These are phyloP conservation scores for Cyclotella kingstonii DNA, from an alignment of 108 stramenopile species.

Conservation along the genomic window DNA sequence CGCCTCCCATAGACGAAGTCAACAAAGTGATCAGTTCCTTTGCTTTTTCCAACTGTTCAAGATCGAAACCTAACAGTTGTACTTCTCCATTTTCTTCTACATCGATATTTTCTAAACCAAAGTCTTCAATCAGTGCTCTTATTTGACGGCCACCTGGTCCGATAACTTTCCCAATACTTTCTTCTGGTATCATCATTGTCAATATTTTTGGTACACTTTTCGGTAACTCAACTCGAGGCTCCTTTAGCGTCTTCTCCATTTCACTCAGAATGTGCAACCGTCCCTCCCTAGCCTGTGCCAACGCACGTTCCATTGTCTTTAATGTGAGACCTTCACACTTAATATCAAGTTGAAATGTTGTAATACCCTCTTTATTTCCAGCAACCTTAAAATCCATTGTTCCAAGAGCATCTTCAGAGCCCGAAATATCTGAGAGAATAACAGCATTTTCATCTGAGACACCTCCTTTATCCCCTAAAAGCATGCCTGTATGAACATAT, in stretches of 20 bases:
- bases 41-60: conserved; percentile 64
- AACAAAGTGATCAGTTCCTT: conserved; percentile 61
- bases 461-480: conserved; percentile 63
- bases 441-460: conserved; percentile 77
- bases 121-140: conserved; percentile 83
- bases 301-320: conserved; percentile 74
- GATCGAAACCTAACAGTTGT: conserved; percentile 62
- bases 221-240: conserved; percentile 55
- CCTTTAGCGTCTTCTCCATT: conserved; percentile 62
- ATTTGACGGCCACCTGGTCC: conserved; percentile 88
- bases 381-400: conserved; percentile 92
- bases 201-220: conserved; percentile 66
- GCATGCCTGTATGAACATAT: conserved; percentile 33
- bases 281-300: conserved; percentile 77
- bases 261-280: conserved; percentile 73
- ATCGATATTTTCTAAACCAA: conserved; percentile 65
- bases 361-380: conserved; percentile 77
- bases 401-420: conserved; percentile 83
- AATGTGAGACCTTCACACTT: conserved; percentile 87
- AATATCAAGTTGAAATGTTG: conserved; percentile 93
- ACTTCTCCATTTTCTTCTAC: conserved; percentile 68
- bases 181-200: conserved; percentile 55
- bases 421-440: conserved; percentile 82
- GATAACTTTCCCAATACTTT: conserved; percentile 79
- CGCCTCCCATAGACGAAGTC: conserved; percentile 45